Evolutionary conservation across 2,329 filamentous ascomycete species (phyloP).

Genomic region (Colletotrichum plurivorum): DNA sequence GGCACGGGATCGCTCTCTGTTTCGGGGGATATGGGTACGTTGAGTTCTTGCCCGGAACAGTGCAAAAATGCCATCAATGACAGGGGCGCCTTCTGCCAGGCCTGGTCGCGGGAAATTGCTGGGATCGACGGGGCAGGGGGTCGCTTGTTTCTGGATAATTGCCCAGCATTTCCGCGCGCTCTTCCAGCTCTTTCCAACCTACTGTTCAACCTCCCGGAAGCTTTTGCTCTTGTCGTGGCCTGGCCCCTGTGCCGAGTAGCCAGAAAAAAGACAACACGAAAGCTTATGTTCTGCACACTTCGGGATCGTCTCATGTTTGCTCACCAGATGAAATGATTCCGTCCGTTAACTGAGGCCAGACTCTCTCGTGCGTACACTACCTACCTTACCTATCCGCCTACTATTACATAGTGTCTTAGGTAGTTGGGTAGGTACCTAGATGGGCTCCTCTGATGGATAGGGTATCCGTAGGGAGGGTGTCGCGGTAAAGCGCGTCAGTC

Average conservation of each 20-base stretch:
- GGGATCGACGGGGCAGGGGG: constrained; percentile 36
- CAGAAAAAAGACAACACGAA: too few species aligned
- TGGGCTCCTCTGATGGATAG: too few species aligned
- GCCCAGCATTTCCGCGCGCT: constrained; percentile 20
- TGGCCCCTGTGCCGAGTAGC: too few species aligned
- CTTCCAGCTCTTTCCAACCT: constrained; percentile 16
- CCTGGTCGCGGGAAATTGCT: constrained; percentile 33
- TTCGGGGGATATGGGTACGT: constrained; percentile 23
- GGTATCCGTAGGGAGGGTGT: too few species aligned
- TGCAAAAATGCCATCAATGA: constrained; percentile 24
- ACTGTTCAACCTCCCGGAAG: constrained; percentile 25
- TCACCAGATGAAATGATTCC: too few species aligned
- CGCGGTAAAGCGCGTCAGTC: neutral
- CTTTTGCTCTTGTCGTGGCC: constrained; percentile 13
- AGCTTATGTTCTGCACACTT: too few species aligned
- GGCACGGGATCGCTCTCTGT: constrained; percentile 35
- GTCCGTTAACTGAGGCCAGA: too few species aligned
- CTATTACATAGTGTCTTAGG: too few species aligned
- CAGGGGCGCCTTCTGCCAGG: constrained; percentile 17
- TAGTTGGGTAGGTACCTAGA: too few species aligned
- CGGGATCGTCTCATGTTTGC: too few species aligned
- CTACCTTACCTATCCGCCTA: too few species aligned
- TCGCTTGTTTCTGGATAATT: constrained; percentile 36
- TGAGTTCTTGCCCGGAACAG: constrained; percentile 15
- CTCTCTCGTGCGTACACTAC: too few species aligned